phyloP scores from a whole-genome alignment of 2,329 filamentous ascomycete species.

The Penicillium sp. region DNA sequence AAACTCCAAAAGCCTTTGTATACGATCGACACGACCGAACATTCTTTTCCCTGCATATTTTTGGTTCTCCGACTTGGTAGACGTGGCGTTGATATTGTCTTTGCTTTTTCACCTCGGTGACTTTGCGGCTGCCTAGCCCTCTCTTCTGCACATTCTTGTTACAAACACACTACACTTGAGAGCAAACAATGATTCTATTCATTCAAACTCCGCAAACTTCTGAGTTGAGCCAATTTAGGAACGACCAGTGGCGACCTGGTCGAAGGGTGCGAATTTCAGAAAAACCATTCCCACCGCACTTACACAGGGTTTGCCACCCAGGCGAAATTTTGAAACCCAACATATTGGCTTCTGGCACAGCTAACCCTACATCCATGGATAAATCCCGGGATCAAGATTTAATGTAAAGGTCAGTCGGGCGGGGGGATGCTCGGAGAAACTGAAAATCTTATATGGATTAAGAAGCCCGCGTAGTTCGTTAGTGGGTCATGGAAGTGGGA shows the following conservation, averaged over 20 bases:
- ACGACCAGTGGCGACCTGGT: too few relatives aligned
- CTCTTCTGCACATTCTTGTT: neutral
- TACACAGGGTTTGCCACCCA: too few relatives aligned
- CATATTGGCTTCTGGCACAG: too few relatives aligned
- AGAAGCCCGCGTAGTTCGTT: neutral
- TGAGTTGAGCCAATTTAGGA: too few relatives aligned
- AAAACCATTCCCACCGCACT: too few relatives aligned
- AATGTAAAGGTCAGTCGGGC: neutral
- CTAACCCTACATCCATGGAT: too few relatives aligned
- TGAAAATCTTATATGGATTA: neutral
- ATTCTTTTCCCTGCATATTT: constrained; percentile 17
- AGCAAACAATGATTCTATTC: neutral
- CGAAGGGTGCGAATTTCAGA: too few relatives aligned
- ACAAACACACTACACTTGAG: neutral
- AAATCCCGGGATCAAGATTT: too few relatives aligned
- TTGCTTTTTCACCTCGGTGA: constrained; percentile 7
- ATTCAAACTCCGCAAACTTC: neutral
- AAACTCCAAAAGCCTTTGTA: constrained; percentile 16
- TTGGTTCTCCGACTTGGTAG: constrained; percentile 8
- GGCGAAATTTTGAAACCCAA: too few relatives aligned
- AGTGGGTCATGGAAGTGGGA: neutral
- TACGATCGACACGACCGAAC: constrained; percentile 25
- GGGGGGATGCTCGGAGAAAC: neutral
- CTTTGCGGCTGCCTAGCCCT: neutral
- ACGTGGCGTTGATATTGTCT: constrained; percentile 10